phyloP scores from a whole-genome alignment of 345 rosid species.

The Arabidopsis thaliana region TAIR10.1 NC_003070.9:30327001-30327500 shows the following conservation, averaged over 20 bases:
- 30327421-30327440: constrained; percentile 8
- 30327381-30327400: constrained; percentile 10
- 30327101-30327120: constrained; percentile 85
- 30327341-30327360: constrained; percentile 28
- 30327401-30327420: constrained; percentile 19
- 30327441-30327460: constrained; percentile 64
- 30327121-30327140: constrained; percentile 84
- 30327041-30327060: constrained; percentile 91
- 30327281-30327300: constrained; percentile 92
- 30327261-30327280: constrained; percentile 77
- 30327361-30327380: constrained; percentile 6
- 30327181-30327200: constrained; percentile 12
- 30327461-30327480: constrained; percentile 81
- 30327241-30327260: constrained; percentile 82
- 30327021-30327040: constrained; percentile 86
- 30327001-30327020: constrained; percentile 76
- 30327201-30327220: constrained; percentile 69
- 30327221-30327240: constrained; percentile 69
- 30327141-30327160: constrained; percentile 19
- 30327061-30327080: constrained; percentile 71
- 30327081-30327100: constrained; percentile 77
- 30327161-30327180: constrained; percentile 15
- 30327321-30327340: constrained; percentile 78
- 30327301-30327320: constrained; percentile 80
- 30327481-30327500: constrained; percentile 84